These are phyloP conservation scores for Nannizziopsis barbatae DNA, from an alignment of 2,329 filamentous ascomycete species.

Conservation along the genomic window DNA sequence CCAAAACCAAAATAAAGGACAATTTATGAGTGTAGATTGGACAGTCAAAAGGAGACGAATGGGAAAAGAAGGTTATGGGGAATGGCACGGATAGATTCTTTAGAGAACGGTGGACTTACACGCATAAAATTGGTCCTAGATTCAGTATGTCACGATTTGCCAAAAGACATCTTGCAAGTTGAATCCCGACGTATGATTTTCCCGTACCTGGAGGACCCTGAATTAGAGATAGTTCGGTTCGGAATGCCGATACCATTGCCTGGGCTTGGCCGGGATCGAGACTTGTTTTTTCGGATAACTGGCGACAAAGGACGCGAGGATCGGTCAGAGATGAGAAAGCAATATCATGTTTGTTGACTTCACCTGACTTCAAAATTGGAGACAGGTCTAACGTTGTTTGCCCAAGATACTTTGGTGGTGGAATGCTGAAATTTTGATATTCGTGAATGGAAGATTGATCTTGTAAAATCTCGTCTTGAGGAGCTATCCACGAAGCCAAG, in stretches of 20 bases:
- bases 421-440: background rate
- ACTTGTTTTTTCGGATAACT: conserved; percentile 28
- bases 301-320: conserved; percentile 22
- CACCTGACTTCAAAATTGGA: conserved; percentile 17
- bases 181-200: conserved; percentile 51
- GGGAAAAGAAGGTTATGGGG: no score
- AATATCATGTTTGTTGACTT: background rate
- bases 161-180: conserved; percentile 42
- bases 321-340: conserved; percentile 21
- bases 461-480: no score
- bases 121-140: conserved; percentile 39
- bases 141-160: conserved; percentile 21
- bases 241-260: conserved; percentile 20
- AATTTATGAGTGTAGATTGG: no score
- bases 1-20: no score
- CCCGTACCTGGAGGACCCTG: conserved; percentile 63
- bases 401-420: conserved; percentile 17
- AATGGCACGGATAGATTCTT: no score
- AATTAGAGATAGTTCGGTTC: conserved; percentile 46
- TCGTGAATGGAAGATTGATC: no score
- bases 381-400: conserved; percentile 12
- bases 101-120: no score
- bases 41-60: no score
- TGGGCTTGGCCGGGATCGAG: conserved; percentile 39
- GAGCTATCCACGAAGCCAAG: no score